Conservation (phyloP, 306 rosid genomes). For the Rubus idaeus region DNA sequence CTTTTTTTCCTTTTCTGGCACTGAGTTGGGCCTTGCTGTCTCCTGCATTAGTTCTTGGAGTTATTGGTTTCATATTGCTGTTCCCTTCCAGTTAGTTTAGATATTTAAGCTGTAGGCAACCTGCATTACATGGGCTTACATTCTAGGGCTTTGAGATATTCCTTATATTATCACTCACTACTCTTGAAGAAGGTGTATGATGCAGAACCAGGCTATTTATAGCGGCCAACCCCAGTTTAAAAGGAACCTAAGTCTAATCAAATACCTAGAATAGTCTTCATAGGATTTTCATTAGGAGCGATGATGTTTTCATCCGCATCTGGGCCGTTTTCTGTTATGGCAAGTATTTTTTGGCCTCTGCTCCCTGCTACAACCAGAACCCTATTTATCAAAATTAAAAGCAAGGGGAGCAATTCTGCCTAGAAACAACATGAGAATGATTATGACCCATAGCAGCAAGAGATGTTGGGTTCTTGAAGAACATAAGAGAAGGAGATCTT, state of each 20-base stretch:
- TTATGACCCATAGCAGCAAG: neutral
- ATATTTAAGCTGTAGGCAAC: neutral
- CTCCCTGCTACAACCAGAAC: neutral
- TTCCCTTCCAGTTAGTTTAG: neutral
- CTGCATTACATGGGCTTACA: neutral
- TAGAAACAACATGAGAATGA: neutral
- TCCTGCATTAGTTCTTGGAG: neutral
- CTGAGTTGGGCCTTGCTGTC: neutral
- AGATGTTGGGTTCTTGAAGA: neutral
- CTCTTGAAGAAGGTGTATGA: neutral
- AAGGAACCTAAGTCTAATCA: no score
- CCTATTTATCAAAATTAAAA: no score
- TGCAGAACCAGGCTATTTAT: neutral
- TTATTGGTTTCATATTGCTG: neutral
- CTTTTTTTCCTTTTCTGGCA: neutral
- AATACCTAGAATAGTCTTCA: neutral
- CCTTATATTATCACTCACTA: neutral
- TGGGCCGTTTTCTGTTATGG: neutral
- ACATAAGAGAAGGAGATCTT: neutral
- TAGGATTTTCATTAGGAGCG: neutral
- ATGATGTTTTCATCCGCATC: neutral
- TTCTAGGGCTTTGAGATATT: neutral
- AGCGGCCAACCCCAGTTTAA: no score
- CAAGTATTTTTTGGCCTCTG: neutral
- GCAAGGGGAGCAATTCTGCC: neutral